phyloP scores from a whole-genome alignment of 768 basidiomycete species.

The Mycena leptocephala region DNA sequence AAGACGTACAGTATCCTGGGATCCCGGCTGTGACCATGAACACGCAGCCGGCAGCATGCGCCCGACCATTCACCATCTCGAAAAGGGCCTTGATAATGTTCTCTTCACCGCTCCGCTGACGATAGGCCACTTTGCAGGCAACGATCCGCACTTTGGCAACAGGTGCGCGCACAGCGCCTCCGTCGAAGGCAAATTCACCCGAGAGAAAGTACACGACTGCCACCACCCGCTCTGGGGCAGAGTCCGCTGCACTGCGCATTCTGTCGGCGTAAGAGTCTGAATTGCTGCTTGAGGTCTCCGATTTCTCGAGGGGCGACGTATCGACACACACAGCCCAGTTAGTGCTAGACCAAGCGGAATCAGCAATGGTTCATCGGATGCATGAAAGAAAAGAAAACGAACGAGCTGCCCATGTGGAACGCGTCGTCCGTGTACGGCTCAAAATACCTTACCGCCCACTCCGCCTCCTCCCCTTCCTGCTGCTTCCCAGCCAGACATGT shows the following conservation, averaged over 20 bases:
- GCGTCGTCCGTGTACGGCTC: slow-evolving; percentile 22
- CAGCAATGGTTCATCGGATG: background rate
- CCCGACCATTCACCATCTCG: slow-evolving; percentile 9
- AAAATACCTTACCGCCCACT: background rate
- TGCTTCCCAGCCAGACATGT: background rate
- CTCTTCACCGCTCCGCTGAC: background rate
- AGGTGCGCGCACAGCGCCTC: background rate
- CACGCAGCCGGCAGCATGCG: background rate
- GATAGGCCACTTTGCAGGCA: slow-evolving; percentile 4
- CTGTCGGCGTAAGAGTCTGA: background rate
- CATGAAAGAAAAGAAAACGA: background rate
- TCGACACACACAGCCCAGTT: slow-evolving; percentile 18
- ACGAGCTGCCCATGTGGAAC: slow-evolving; percentile 9
- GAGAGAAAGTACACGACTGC: slow-evolving; percentile 7
- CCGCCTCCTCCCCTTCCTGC: slow-evolving; percentile 14
- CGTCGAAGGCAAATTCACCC: slow-evolving; percentile 2
- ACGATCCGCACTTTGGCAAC: background rate
- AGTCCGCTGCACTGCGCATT: background rate
- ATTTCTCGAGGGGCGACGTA: background rate
- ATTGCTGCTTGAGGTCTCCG: background rate
- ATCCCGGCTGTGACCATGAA: slow-evolving; percentile 2
- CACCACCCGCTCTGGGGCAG: slow-evolving; percentile 7
- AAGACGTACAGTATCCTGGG: background rate
- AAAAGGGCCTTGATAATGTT: slow-evolving; percentile 12
- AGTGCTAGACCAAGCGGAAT: background rate